Evolutionary conservation across 257 asterid genomes (phyloP).

Genomic region (Mitragyna speciosa): DNA sequence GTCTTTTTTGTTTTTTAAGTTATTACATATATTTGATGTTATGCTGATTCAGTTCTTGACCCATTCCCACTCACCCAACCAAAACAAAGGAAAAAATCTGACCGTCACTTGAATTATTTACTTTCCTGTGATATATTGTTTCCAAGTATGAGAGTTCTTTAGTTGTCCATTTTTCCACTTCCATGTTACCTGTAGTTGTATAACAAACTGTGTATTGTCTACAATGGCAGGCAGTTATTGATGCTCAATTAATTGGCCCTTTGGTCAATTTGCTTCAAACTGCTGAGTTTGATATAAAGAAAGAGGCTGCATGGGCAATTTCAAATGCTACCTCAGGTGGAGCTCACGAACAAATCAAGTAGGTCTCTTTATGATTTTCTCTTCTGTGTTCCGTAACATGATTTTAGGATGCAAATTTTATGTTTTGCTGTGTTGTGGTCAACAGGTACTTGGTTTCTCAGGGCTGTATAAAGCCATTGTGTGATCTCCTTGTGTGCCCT

Average conservation of each 20-base stretch:
- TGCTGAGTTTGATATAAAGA: conserved; percentile 89
- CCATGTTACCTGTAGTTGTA: neutral
- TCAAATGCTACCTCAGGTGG: conserved; percentile 98
- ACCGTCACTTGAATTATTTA: neutral
- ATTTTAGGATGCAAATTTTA: conserved; percentile 13
- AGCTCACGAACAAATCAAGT: conserved; percentile 79
- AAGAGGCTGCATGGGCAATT: conserved; percentile 97
- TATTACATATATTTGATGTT: neutral
- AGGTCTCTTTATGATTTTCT: conserved; percentile 10
- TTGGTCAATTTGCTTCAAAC: conserved; percentile 72
- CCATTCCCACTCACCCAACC: neutral
- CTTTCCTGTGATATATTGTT: neutral
- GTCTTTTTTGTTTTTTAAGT: neutral
- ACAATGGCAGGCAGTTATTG: conserved; percentile 69
- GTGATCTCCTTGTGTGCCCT: conserved; percentile 83
- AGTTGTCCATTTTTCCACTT: neutral
- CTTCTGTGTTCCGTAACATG: conserved; percentile 3
- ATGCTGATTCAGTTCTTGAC: neutral
- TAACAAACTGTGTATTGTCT: conserved; percentile 8
- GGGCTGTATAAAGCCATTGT: conserved; percentile 75
- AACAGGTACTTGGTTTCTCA: conserved; percentile 73
- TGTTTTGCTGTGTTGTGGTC: conserved; percentile 8
- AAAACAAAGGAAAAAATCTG: neutral
- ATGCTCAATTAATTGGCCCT: conserved; percentile 75
- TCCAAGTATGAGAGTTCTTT: neutral